A percentile compares a stretch with the other conserved stretches of the same genome.
Evolutionary conservation across 78 protist genomes (phyloP).

Genomic region (Dictyostelium capitatum): DNA sequence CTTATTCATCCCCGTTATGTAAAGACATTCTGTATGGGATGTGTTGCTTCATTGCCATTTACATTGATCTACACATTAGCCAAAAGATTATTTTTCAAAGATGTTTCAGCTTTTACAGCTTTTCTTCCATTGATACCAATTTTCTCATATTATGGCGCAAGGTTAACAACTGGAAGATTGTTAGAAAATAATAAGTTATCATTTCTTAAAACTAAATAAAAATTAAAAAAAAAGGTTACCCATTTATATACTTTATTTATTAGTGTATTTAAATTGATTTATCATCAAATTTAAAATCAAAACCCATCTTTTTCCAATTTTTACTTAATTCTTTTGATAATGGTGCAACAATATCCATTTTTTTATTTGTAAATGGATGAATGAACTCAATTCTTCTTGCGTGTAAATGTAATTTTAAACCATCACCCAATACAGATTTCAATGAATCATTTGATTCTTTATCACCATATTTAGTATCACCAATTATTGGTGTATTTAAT

Average conservation of each 20-base stretch:
- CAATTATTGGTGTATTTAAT: slow-evolving; percentile 63
- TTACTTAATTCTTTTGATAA: slow-evolving; percentile 8
- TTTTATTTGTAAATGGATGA: slow-evolving; percentile 77
- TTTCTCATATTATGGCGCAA: too few species aligned
- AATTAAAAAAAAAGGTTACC: background rate
- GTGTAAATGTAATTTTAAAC: slow-evolving; percentile 44
- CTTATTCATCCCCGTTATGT: too few species aligned
- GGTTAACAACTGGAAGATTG: background rate
- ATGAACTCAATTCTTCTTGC: slow-evolving; percentile 71
- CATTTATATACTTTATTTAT: background rate
- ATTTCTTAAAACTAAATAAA: background rate
- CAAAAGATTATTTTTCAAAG: too few species aligned
- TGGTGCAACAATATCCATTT: slow-evolving; percentile 59
- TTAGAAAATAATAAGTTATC: background rate
- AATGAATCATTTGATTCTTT: background rate
- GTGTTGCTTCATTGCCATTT: too few species aligned
- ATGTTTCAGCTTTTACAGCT: too few species aligned
- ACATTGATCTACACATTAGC: too few species aligned
- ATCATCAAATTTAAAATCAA: slow-evolving; percentile 6
- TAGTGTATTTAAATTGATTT: background rate
- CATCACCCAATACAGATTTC: background rate
- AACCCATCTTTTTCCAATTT: slow-evolving; percentile 61
- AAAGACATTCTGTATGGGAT: too few species aligned
- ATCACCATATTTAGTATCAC: slow-evolving; percentile 66
- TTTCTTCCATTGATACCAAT: too few species aligned